Base-by-base conservation (phyloP, 2,329 filamentous ascomycete genomes). In the Colletotrichum chlorophyti region DNA sequence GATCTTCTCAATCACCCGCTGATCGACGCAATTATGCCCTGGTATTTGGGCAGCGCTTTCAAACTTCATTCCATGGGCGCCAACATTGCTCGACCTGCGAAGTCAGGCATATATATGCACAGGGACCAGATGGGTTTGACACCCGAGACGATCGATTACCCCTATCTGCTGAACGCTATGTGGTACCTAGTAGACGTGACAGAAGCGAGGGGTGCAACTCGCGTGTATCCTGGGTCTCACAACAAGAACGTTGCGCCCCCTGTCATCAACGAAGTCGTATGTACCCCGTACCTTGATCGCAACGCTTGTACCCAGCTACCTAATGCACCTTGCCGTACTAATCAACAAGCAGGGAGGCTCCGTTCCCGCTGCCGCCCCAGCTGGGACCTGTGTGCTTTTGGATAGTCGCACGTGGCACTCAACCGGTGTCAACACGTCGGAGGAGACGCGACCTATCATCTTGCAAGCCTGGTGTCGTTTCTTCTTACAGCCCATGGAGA, bases 101-200 rank as follows among this genome's bases (percentile, higher is more conserved):
- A 26, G n/a, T 50, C 47, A 15, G 47, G 47, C 12, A 51, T 51
- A 12, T 51, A 51, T n/a, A 51, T 51, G 48, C 48, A 51, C 12
- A 29, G 21, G 12, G 48, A 51, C 14, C 48, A 51, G 37, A 51
- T 42, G 35, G 48, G 23, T 19, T 29, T 51, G 26, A 34, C 48
- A 3, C 48, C 48, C 14, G 17, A 51, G 9, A 51, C 48, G 19
- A 40, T 27, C 11, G 26, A 41, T 11, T 37, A 51, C 10, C 26
- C 48, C 5, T 51, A 51, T 10, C 35, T 51, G 9, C 11, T 51
- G 12, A 51, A 41, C 11, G 19, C 26, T n/a, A 27, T 51, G 21
- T 51, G 48, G 48, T 41, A 51, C 19, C n/a, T 51, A 2, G 31
- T 27, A 3, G 48, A 51, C 7, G 17, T 51, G 1, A 42, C 48